phyloP scores from a whole-genome alignment of 139 green algal species.

The Picochlorum sp. region DNA sequence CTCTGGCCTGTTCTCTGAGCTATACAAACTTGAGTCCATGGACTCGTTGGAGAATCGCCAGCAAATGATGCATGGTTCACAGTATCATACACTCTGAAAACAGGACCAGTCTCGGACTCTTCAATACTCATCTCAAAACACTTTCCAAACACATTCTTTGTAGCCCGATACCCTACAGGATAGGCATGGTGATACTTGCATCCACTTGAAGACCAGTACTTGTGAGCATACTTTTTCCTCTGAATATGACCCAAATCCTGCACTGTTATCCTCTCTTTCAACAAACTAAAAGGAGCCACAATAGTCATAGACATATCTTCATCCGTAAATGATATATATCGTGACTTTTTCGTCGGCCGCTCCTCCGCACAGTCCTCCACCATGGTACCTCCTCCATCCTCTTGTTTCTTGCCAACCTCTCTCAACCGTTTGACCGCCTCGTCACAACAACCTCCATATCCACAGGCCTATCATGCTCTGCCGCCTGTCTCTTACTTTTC shows the following conservation, averaged over 20 bases:
- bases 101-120: slow-evolving; percentile 12
- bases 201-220: slow-evolving; percentile 39
- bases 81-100: slow-evolving; percentile 28
- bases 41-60: slow-evolving; percentile 34
- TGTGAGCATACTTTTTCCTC: slow-evolving; percentile 27
- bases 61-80: slow-evolving; percentile 13
- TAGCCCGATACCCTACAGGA: slow-evolving; percentile 38
- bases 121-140: slow-evolving; percentile 36
- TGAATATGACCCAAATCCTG: slow-evolving; percentile 30
- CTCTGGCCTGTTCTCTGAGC: slow-evolving; percentile 32
- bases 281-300: no score
- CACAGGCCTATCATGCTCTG: background rate
- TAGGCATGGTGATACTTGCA: slow-evolving; percentile 50
- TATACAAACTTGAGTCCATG: slow-evolving; percentile 44
- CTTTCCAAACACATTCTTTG: slow-evolving; percentile 33
- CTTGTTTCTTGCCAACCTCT: no score
- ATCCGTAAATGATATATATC: no score
- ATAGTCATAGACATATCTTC: no score
- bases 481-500: background rate
- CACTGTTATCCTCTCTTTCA: slow-evolving; percentile 1
- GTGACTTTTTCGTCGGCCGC: no score
- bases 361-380: no score
- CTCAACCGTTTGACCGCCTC: no score
- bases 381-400: no score
- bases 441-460: no score